Base-by-base conservation (phyloP, 2,329 filamentous ascomycete species). In the Aspergillus brasiliensis region DNA sequence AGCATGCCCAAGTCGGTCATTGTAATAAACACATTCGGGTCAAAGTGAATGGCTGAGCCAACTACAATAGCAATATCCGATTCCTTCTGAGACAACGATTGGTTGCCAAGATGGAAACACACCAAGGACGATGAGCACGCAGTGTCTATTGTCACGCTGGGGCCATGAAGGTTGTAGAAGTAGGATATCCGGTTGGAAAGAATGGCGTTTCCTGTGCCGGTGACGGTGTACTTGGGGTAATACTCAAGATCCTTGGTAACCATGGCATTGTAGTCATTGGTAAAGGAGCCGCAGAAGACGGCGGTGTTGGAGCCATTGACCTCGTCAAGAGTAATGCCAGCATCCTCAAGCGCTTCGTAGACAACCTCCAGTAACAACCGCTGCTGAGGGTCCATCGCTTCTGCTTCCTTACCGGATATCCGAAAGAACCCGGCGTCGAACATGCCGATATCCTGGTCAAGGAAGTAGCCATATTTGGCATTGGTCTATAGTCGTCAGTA, bases 71-170 rank as follows among this genome's bases (percentile, higher is more conserved):
- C 71, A 17, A 62, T 56, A 17, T 57, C 42, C 27, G 27, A 28
- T 28, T 28, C 27, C 6, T 28, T 28, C 27, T 28, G 27, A 28
- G 27, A 28, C 8, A 28, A 28, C 27, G 27, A 28, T 28, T 6
- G 56, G 57, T n/a, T 66, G 1, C 62, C 69, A 34, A 65, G 51
- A 46, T 72, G 66, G 10, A 72, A 21, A 2, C 61, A 62, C 3
- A 68, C 59, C 13, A 80, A 58, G 51, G 66, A 71, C 0, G 74
- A 74, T 0, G 75, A 77, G 57, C 78, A 80, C 3, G 77, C 78
- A 0, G 78, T 80, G 25, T 79, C 77, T 37, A 80, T 67, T 1
- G 74, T 77, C 59, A 75, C 67, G 21, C 64, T 69, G 0, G 76
- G 72, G 0, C 77, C 76, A 5, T 71, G 65, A 59, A 71, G 68